phyloP scores from a whole-genome alignment of 106 monocot genomes.

The Chionographis japonica region DNA sequence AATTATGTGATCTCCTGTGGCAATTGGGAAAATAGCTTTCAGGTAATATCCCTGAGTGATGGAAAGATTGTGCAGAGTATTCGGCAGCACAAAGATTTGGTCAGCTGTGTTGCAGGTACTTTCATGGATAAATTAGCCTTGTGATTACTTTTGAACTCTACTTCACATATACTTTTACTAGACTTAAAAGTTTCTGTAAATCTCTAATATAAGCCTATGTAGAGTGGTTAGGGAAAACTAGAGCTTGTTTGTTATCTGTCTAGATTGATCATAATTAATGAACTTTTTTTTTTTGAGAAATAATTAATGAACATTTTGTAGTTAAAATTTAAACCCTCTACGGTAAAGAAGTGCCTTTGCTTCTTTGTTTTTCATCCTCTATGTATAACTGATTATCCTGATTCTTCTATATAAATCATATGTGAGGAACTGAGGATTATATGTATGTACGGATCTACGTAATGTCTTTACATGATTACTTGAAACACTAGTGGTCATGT shows the following conservation, averaged over 20 bases:
- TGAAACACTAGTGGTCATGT: too few species aligned
- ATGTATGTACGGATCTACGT: too few species aligned
- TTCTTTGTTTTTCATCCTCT: background rate
- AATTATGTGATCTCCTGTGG: constrained; percentile 87
- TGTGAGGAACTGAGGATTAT: too few species aligned
- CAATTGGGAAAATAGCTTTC: constrained; percentile 97
- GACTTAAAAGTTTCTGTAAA: too few species aligned
- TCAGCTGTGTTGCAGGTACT: constrained; percentile 95
- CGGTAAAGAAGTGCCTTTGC: too few species aligned
- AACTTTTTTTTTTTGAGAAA: too few species aligned
- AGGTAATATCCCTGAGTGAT: constrained; percentile 82
- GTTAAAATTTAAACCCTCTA: too few species aligned
- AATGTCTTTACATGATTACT: too few species aligned
- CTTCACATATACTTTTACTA: background rate
- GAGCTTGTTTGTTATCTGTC: background rate
- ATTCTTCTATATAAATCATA: too few species aligned
- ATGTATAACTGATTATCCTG: too few species aligned
- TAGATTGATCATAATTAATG: background rate
- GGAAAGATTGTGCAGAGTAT: constrained; percentile 82
- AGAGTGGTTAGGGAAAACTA: background rate
- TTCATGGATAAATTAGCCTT: background rate
- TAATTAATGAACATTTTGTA: too few species aligned
- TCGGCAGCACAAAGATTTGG: constrained; percentile 91
- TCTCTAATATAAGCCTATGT: background rate
- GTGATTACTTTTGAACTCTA: background rate